phyloP scores from a whole-genome alignment of 2,329 filamentous ascomycete species.

The Aspergillus persii region DNA sequence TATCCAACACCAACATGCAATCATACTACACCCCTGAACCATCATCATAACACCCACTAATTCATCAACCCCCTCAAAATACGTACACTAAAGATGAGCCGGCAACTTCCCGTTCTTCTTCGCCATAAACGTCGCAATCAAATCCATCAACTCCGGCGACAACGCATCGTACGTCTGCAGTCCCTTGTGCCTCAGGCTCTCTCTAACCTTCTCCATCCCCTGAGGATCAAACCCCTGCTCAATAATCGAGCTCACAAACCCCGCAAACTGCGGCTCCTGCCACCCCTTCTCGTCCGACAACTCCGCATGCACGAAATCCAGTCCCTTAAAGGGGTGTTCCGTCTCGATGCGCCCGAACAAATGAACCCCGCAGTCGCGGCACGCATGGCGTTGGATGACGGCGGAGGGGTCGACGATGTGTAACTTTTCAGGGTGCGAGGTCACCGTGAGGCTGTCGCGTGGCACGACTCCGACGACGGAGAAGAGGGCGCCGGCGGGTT shows the following conservation, averaged over 20 bases:
- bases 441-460: conserved; percentile 53
- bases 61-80: background rate
- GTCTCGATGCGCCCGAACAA: conserved; percentile 64
- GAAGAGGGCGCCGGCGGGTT: conserved; percentile 63
- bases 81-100: conserved; percentile 13
- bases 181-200: conserved; percentile 53
- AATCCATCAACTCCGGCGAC: conserved; percentile 63
- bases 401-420: conserved; percentile 55
- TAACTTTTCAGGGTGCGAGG: conserved; percentile 59
- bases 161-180: conserved; percentile 64
- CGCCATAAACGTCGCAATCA: conserved; percentile 55
- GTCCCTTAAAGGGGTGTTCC: conserved; percentile 64
- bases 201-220: conserved; percentile 55
- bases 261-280: conserved; percentile 70
- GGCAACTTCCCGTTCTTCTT: conserved; percentile 42
- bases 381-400: conserved; percentile 61
- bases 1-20: too few species aligned
- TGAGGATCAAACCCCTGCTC: conserved; percentile 63
- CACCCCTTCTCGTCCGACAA: conserved; percentile 61
- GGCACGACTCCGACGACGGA: conserved; percentile 63
- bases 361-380: conserved; percentile 60
- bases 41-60: too few species aligned
- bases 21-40: too few species aligned
- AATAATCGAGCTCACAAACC: conserved; percentile 65
- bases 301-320: conserved; percentile 69